Percentiles rank a stretch among this genome's conserved stretches.
Evolutionary conservation across 2,329 filamentous ascomycete species (phyloP).

Genomic region (Fusarium lyarnte): DNA sequence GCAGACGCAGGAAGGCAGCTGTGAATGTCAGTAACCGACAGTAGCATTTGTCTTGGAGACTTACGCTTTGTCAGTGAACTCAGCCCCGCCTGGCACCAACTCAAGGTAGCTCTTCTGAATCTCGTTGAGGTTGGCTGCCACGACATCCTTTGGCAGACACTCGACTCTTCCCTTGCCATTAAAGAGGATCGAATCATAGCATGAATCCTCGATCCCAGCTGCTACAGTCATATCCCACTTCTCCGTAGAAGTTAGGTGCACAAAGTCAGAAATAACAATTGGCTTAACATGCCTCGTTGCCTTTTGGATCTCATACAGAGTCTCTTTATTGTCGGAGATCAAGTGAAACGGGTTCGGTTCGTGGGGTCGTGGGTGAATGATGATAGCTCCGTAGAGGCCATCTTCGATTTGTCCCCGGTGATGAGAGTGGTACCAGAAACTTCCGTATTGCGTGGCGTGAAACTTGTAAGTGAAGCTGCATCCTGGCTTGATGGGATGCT

Average conservation of each 20-base stretch:
- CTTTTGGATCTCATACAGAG: constrained; percentile 54
- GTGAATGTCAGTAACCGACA: background rate
- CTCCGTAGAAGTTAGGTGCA: constrained; percentile 61
- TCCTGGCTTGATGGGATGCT: constrained; percentile 61
- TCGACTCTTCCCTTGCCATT: constrained; percentile 68
- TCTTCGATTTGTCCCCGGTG: constrained; percentile 65
- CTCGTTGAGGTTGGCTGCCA: constrained; percentile 50
- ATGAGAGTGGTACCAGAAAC: constrained; percentile 71
- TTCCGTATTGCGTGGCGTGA: constrained; percentile 65
- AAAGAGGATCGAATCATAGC: constrained; percentile 69
- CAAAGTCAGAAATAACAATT: constrained; percentile 66
- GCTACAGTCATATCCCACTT: constrained; percentile 55
- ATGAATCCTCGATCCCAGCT: constrained; percentile 60
- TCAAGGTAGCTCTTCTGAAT: constrained; percentile 46
- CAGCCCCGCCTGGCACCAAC: constrained; percentile 40
- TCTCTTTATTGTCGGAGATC: constrained; percentile 52
- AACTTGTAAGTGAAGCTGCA: constrained; percentile 62
- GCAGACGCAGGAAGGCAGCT: constrained; percentile 47
- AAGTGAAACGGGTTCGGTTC: constrained; percentile 58
- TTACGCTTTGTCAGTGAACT: constrained; percentile 55
- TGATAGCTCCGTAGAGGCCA: constrained; percentile 66
- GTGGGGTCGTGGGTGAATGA: constrained; percentile 53
- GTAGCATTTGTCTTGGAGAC: background rate
- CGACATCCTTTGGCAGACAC: constrained; percentile 58
- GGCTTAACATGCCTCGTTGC: constrained; percentile 60